These are phyloP conservation scores for Clonostachys rhizophaga DNA, from an alignment of 2,329 filamentous ascomycete species.

Conservation along the genomic window DNA sequence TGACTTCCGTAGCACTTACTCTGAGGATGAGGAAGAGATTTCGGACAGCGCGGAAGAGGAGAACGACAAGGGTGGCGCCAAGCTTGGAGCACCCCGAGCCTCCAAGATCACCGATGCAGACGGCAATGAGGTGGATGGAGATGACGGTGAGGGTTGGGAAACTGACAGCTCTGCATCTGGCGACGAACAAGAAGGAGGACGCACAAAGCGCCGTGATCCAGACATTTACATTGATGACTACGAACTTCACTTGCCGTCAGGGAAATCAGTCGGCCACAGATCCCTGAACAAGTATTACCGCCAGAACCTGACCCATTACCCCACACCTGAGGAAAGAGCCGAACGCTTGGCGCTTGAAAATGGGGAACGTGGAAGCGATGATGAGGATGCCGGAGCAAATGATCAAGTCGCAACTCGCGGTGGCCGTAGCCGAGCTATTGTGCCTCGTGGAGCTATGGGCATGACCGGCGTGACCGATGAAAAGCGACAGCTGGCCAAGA, in stretches of 20 bases:
- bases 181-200: conserved; percentile 61
- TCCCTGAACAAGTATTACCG: conserved; percentile 84
- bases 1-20: conserved; percentile 94
- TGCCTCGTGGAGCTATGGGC: conserved; percentile 67
- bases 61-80: conserved; percentile 56
- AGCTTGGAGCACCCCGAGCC: conserved; percentile 59
- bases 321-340: conserved; percentile 70
- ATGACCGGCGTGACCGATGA: conserved; percentile 74
- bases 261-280: conserved; percentile 84
- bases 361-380: conserved; percentile 12
- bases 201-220: too few relatives aligned
- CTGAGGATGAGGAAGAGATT: conserved; percentile 62
- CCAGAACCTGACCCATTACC: conserved; percentile 86
- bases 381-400: conserved; percentile 26
- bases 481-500: conserved; percentile 65
- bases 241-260: conserved; percentile 88
- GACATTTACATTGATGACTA: conserved; percentile 91
- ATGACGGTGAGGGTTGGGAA: conserved; percentile 81
- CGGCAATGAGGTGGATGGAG: conserved; percentile 42
- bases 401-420: conserved; percentile 26
- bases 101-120: conserved; percentile 46
- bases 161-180: conserved; percentile 90
- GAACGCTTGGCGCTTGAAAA: conserved; percentile 24
- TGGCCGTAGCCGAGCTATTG: conserved; percentile 46
- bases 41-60: conserved; percentile 47